Evolutionary conservation across 768 basidiomycete species (phyloP), one percentile per base, ranked within the genome.

Genomic region (Tricholoma terreum): DNA sequence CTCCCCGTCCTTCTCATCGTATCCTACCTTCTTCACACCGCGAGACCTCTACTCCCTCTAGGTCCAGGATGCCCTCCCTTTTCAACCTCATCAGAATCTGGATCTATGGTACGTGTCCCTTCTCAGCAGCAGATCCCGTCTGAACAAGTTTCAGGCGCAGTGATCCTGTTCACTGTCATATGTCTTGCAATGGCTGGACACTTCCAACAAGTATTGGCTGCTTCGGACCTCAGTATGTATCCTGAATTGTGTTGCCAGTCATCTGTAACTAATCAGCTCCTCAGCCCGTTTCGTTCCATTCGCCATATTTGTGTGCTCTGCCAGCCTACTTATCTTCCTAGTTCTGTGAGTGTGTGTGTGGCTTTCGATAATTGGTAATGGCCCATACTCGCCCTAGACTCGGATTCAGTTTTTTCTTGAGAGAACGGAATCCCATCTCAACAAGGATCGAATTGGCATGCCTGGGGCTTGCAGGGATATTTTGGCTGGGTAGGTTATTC

Each of bases 221-320:
- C 88, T 61, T 89, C 87, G 56, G 89, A 92, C 74, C 86, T 93
- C 69, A 92, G 90, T 92, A 69, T 68, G 87, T 67, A 24, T 42
- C 56, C 31, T 62, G 50, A 52, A 50, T 35, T 55, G 55, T 54
- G 57, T 46, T 54, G 49, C 50, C 21, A 33, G 48, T 36, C 30
- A 33, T 14, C 7, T 21, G 11, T 43, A n/a, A 24, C 55, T 58
- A 38, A 61, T 49, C 8, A n/a, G 30, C 45, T 45, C 30, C 54
- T 7, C 64, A 93, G 91, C 91, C 74, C 90, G 86, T 75, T 93
- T 92, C 68, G 85, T 93, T 36, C 91, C 91, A 15, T 89, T 91
- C 67, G 86, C 91, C 53, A 81, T 93, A 67, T 92, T 92, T 63
- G 89, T 91, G 43, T 89, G 85, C 65, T 79, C 79, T 40, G 82